Base-by-base conservation (phyloP, 306 rosid species). In the Rosa lucieae region DNA sequence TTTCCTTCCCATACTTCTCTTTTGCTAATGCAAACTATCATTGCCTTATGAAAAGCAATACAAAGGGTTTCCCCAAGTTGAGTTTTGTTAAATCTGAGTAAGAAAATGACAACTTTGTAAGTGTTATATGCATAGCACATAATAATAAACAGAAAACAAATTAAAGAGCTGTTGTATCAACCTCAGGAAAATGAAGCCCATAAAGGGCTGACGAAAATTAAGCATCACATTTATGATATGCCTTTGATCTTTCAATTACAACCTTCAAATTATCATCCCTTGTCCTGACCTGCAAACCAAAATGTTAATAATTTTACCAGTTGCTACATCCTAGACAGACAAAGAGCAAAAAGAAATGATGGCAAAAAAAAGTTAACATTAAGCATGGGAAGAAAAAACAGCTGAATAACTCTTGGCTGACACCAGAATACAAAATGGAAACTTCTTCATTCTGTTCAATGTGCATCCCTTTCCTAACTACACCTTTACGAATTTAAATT, bases 201-300 rank as follows among this genome's bases (percentile, higher is more conserved):
- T 29, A 39, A 18, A 0, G 3, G 5, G 49, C 46, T 15, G 56
- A 14, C 26, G 4, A 73, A 48, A 71, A 55, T 83, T 80, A 90
- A 69, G 67, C n/a, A 48, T 65, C 81, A 82, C 87, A 85, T 67
- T 69, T 71, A 73, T 89, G 90, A 66, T 90, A 90, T 52, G 91
- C 77, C 83, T 84, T 89, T 56, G 92, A 90, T 77, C 88, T 90
- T 86, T 88, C 91, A 73, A 87, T 82, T 52, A 85, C 91, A 78
- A 84, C 89, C 85, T 88, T 82, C 77, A 79, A 81, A 3, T 72
- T 85, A 47, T 61, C 81, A 78, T 89, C 88, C 84, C 92, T 88
- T 85, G 29, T 87, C 86, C 92, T 82, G 66, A 90, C 91, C 95
- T 89, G 86, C 86, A 80, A 85, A 67, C 73, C 46, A 62, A 76